Conservation (phyloP, 1,284 basidiomycete genomes). For the Cutaneotrichosporon sp. region DNA sequence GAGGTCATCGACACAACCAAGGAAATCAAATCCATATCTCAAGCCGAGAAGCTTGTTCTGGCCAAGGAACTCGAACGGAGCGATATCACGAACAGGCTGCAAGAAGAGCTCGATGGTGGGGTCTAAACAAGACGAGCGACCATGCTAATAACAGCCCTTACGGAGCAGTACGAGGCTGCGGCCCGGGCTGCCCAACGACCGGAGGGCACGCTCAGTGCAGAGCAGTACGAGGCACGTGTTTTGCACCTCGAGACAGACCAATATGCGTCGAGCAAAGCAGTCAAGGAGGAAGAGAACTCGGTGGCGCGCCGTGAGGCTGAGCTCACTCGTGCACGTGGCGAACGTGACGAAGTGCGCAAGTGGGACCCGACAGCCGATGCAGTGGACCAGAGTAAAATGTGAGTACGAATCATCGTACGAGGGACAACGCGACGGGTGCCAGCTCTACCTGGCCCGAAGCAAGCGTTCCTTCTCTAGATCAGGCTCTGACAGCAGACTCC, state of each 20-base stretch:
- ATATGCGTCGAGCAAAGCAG: slow-evolving; percentile 31
- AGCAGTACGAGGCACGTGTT: slow-evolving; percentile 36
- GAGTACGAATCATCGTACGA: slow-evolving; percentile 10
- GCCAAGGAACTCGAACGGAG: slow-evolving; percentile 30
- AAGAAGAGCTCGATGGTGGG: slow-evolving; percentile 33
- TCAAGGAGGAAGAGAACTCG: slow-evolving; percentile 38
- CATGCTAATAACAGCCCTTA: background rate
- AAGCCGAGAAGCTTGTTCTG: slow-evolving; percentile 33
- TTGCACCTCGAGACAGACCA: slow-evolving; percentile 35
- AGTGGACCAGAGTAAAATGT: slow-evolving; percentile 33
- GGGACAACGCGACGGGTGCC: too few relatives aligned
- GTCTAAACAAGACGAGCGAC: too few relatives aligned
- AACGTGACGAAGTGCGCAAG: slow-evolving; percentile 33
- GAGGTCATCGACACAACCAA: slow-evolving; percentile 24
- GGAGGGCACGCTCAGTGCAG: slow-evolving; percentile 26
- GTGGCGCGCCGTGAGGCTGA: slow-evolving; percentile 39
- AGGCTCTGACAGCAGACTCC: slow-evolving; percentile 22
- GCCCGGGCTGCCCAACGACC: slow-evolving; percentile 37
- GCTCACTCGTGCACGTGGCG: slow-evolving; percentile 26
- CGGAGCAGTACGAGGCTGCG: slow-evolving; percentile 15
- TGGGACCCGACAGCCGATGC: slow-evolving; percentile 29
- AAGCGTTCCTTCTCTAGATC: too few relatives aligned
- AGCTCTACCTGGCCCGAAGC: too few relatives aligned
- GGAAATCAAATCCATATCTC: slow-evolving; percentile 19
- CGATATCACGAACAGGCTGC: slow-evolving; percentile 21